Conservation (phyloP, 1,284 basidiomycete species). For the Boletellus sp. region DNA sequence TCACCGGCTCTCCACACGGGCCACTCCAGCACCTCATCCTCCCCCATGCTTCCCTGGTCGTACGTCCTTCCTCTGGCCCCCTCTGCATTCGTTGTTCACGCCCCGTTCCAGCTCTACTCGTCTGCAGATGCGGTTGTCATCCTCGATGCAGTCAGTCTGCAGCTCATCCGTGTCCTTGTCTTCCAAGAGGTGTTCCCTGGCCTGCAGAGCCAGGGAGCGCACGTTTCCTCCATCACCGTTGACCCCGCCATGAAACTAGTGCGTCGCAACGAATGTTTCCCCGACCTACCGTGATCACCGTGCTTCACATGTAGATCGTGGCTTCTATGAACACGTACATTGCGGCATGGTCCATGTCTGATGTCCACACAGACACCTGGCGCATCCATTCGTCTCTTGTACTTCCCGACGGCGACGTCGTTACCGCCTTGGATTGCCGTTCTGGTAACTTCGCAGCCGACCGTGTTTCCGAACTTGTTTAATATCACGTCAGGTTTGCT, state of each 20-base stretch:
- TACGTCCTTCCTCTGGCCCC: slow-evolving; percentile 33
- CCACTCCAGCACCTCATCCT: slow-evolving; percentile 56
- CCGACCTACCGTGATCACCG: slow-evolving; percentile 11
- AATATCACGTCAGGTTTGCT: slow-evolving; percentile 54
- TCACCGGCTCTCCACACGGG: slow-evolving; percentile 55
- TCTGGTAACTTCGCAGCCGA: slow-evolving; percentile 46
- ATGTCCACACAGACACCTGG: slow-evolving; percentile 58
- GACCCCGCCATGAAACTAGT: slow-evolving; percentile 78
- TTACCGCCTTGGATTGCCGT: slow-evolving; percentile 66
- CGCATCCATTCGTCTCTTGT: slow-evolving; percentile 75
- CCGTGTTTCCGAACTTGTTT: slow-evolving; percentile 3
- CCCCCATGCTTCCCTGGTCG: slow-evolving; percentile 53
- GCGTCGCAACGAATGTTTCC: slow-evolving; percentile 30
- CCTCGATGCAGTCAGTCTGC: slow-evolving; percentile 60
- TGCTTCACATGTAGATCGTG: slow-evolving; percentile 51
- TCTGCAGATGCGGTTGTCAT: slow-evolving; percentile 67
- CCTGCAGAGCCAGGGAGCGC: slow-evolving; percentile 39
- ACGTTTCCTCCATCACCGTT: slow-evolving; percentile 60
- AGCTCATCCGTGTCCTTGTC: slow-evolving; percentile 61
- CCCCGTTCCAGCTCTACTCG: slow-evolving; percentile 55
- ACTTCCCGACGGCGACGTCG: slow-evolving; percentile 48
- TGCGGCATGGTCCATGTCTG: slow-evolving; percentile 72
- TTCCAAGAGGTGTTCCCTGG: slow-evolving; percentile 77
- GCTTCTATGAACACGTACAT: slow-evolving; percentile 63
- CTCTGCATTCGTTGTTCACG: slow-evolving; percentile 1